Evolutionary conservation across 106 monocot species (phyloP).

Genomic region (Platanthera guangdongensis): DNA sequence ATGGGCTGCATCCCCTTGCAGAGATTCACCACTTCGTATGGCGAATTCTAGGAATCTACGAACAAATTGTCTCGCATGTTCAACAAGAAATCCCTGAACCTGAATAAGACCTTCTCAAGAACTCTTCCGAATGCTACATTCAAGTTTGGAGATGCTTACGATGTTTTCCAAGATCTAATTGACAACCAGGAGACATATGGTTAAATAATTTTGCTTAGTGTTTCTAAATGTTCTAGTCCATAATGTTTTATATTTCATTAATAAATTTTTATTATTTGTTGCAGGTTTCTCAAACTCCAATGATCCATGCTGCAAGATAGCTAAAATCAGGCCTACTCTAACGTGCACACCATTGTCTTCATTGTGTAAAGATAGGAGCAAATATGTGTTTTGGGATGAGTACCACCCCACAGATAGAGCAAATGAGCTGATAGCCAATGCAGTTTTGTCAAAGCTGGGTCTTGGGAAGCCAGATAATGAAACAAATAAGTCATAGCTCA

Average conservation of each 20-base stretch:
- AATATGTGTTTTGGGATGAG: conserved; percentile 97
- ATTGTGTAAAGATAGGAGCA: conserved; percentile 76
- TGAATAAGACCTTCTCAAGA: conserved; percentile 32
- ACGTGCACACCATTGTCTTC: conserved; percentile 83
- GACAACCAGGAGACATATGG: conserved; percentile 49
- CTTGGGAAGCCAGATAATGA: conserved; percentile 19
- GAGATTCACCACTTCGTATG: conserved; percentile 45
- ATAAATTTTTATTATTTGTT: neutral
- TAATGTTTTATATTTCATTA: neutral
- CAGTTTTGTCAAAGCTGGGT: conserved; percentile 50
- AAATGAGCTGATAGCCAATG: conserved; percentile 77
- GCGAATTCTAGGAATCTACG: conserved; percentile 59
- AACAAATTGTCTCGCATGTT: conserved; percentile 63
- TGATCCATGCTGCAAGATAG: conserved; percentile 67
- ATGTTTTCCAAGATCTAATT: conserved; percentile 66
- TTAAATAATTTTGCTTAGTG: neutral
- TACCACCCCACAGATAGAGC: conserved; percentile 90
- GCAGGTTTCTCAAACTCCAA: conserved; percentile 75
- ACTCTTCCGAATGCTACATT: conserved; percentile 65
- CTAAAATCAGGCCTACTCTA: conserved; percentile 59
- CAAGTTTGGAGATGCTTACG: conserved; percentile 69
- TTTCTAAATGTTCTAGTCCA: neutral
- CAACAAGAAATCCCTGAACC: conserved; percentile 39
- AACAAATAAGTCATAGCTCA: conserved; percentile 5
- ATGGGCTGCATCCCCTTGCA: conserved; percentile 98